Conservation (phyloP, 768 basidiomycete genomes). For the Xanthoconium stramineum region DNA sequence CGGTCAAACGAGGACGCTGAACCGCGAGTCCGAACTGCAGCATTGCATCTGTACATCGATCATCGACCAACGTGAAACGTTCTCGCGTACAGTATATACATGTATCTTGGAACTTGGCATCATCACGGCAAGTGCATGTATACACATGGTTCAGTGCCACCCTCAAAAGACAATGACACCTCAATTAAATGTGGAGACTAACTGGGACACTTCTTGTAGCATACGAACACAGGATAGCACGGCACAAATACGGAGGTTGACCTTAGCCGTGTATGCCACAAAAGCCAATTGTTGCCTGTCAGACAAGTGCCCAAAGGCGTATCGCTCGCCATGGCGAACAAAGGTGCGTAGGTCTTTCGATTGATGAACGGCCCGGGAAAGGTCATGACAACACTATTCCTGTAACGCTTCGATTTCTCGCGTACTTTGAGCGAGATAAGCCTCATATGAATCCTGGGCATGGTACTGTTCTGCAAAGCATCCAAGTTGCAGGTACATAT, state of each 20-base stretch:
- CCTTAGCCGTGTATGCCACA: not conserved
- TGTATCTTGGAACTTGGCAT: too few relatives aligned
- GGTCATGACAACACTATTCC: constrained; percentile 38
- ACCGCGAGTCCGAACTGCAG: too few relatives aligned
- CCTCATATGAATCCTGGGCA: constrained; percentile 53
- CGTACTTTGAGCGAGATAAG: constrained; percentile 54
- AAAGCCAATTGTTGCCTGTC: not conserved
- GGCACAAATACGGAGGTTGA: not conserved
- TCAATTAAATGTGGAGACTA: too few relatives aligned
- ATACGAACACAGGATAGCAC: not conserved
- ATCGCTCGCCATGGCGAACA: not conserved
- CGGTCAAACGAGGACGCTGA: too few relatives aligned
- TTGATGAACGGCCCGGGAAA: too few relatives aligned
- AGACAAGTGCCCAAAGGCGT: not conserved
- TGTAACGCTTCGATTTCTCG: constrained; percentile 64
- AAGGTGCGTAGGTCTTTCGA: not conserved
- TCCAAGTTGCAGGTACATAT: not conserved
- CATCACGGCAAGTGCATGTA: too few relatives aligned
- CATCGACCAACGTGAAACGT: too few relatives aligned
- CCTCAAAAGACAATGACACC: too few relatives aligned
- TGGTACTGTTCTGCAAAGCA: constrained; percentile 42
- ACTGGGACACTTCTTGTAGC: too few relatives aligned
- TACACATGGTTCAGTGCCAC: too few relatives aligned
- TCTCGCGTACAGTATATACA: too few relatives aligned
- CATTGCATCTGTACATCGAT: too few relatives aligned